Percentiles rank a stretch among this genome's conserved stretches.
phyloP scores from a whole-genome alignment of 108 stramenopile genomes.

The Fragilariopsis cylindrus region DNA sequence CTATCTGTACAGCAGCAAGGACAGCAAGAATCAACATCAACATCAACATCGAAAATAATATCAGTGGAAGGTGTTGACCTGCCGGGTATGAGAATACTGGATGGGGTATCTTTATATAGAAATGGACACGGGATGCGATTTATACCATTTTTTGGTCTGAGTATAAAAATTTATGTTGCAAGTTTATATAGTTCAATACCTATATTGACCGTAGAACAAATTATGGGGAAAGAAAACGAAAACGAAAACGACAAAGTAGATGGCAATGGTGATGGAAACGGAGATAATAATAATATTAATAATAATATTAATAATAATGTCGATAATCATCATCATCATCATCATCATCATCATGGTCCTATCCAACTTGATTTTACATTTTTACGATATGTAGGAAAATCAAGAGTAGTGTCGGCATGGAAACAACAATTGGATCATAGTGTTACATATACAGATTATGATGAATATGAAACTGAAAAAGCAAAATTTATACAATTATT shows the following conservation, averaged over 20 bases:
- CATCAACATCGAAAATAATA: neutral
- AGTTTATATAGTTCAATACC: constrained; percentile 27
- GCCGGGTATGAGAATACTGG: constrained; percentile 15
- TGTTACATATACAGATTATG: constrained; percentile 31
- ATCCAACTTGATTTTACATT: constrained; percentile 40
- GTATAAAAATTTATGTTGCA: constrained; percentile 37
- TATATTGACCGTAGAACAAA: constrained; percentile 17
- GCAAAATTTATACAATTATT: constrained; percentile 29
- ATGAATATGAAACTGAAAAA: constrained; percentile 37
- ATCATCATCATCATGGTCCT: constrained; percentile 15
- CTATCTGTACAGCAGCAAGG: neutral
- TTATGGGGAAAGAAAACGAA: constrained; percentile 12
- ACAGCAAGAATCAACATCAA: neutral
- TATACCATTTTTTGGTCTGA: constrained; percentile 29
- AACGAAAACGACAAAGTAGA: neutral
- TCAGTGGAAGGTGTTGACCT: constrained; percentile 21
- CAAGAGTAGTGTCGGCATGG: constrained; percentile 32
- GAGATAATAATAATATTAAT: neutral
- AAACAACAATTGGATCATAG: constrained; percentile 37
- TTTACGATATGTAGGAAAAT: constrained; percentile 27
- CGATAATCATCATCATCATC: neutral
- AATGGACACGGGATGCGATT: constrained; percentile 38
- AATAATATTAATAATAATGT: neutral
- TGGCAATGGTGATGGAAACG: neutral
- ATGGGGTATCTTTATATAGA: constrained; percentile 22